Conservation (phyloP, 805 yeast species). For the Schizosaccharomyces octosporus region DNA sequence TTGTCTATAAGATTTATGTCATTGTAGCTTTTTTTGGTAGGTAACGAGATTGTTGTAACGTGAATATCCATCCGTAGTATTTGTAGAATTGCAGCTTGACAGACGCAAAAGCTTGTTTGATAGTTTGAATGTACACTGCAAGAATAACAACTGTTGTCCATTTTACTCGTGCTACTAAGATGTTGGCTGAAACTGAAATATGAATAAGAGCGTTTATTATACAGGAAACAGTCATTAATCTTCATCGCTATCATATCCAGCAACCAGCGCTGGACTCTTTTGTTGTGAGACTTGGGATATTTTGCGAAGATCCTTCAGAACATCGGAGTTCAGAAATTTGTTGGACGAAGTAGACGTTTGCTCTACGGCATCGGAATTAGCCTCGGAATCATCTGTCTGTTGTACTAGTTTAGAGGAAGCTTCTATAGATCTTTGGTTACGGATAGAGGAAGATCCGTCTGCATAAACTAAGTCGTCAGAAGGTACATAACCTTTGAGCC, state of each 20-base stretch:
- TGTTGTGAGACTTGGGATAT: background rate
- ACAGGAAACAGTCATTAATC: background rate
- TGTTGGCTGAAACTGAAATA: no score
- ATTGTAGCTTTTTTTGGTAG: no score
- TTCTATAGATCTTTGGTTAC: background rate
- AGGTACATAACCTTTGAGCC: conserved; percentile 11
- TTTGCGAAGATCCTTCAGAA: background rate
- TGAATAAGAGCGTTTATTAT: background rate
- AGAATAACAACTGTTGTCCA: no score
- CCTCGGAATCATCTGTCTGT: background rate
- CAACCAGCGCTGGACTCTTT: background rate
- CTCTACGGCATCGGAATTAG: background rate
- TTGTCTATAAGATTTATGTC: no score
- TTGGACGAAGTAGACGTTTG: no score
- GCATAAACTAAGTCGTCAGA: conserved; percentile 11
- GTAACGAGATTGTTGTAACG: no score
- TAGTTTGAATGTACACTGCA: no score
- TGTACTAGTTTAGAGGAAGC: background rate
- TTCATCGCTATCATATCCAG: background rate
- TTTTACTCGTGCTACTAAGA: no score
- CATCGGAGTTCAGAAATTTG: background rate
- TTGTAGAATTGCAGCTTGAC: no score
- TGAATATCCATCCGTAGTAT: no score
- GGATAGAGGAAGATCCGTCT: conserved; percentile 3
- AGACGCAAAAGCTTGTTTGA: no score